Evolutionary conservation across 2,329 filamentous ascomycete genomes (phyloP), one percentile per base, ranked within the genome.

Genomic region (Diatrype stigma): DNA sequence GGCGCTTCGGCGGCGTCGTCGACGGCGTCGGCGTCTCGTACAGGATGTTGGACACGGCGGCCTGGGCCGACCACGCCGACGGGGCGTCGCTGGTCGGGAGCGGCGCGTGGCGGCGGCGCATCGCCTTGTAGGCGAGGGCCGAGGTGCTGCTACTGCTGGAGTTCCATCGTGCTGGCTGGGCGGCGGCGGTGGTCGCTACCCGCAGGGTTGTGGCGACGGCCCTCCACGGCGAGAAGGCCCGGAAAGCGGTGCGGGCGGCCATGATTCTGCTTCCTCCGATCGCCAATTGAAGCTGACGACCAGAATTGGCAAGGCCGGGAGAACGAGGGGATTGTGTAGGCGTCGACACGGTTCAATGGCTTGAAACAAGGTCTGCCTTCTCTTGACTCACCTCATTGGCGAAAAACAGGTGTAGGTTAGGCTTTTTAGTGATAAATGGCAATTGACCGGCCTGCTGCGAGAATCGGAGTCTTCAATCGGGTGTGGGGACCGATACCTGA

Each of bases 1-100:
- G 94, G 49, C 92, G 87, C 77, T 96, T 97, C 42, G 90, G 87
- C 8, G 94, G 93, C 22, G 85, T 85, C 63, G 80, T 80, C 14
- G 90, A 92, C 7, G 91, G 89, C 17, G 89, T 80, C 6, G 94
- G 94, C 3, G 92, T 97, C 80, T 99, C 94, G 79, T 99, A 99
- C 71, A 99, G 89, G 68, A 99, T 99, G 70, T 93, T 96, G 68
- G 90, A 96, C 59, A 99, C 94, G 60, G 94, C 94, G 17, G 94
- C 90, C 62, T 94, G 92, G 35, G 92, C 92, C 66, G 93, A 96
- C 79, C 90, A 90, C 11, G 90, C 79, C 34, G 89, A 86, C 26
- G 87, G 80, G 50, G 88, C 79, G 60, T 89, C 84, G 59, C 83
- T 86, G 50, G 90, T 88, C 49, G 96, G 89, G 21, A 91, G 84